Evolutionary conservation across 2,329 filamentous ascomycete species (phyloP).

Genomic region (Stagonosporopsis vannaccii): DNA sequence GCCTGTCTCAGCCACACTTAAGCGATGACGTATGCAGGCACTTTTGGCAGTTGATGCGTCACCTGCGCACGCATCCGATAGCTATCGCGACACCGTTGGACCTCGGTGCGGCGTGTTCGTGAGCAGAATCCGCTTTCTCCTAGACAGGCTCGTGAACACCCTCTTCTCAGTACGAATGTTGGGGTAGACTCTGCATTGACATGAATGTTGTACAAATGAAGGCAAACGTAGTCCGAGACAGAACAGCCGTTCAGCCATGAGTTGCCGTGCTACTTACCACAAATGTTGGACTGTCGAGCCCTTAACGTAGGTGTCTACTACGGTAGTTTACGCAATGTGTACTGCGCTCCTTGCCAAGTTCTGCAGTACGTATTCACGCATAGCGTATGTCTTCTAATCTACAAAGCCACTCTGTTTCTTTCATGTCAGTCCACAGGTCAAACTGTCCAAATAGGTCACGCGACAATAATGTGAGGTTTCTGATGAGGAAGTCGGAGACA

Average conservation of each 20-base stretch:
- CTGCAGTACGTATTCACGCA: too few species aligned
- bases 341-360: too few species aligned
- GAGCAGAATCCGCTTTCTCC: conserved; percentile 26
- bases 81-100: conserved; percentile 5
- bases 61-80: conserved; percentile 10
- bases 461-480: too few species aligned
- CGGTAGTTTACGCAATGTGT: too few species aligned
- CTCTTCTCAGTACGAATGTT: background rate
- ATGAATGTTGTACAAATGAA: conserved; percentile 1
- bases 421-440: too few species aligned
- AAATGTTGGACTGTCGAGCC: too few species aligned
- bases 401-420: too few species aligned
- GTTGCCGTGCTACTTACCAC: background rate
- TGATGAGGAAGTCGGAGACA: too few species aligned
- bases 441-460: too few species aligned
- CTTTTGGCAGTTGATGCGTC: conserved; percentile 9
- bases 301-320: too few species aligned
- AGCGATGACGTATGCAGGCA: conserved; percentile 13
- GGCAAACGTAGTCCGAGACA: conserved; percentile 2
- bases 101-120: conserved; percentile 6
- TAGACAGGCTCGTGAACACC: conserved; percentile 30
- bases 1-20: conserved; percentile 18
- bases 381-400: too few species aligned
- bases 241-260: conserved; percentile 2
- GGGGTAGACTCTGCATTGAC: conserved; percentile 3